A percentile compares a stretch with the other conserved stretches of the same genome.
Conservation (phyloP, 1,139 yeast species). For the Candida dubliniensis region DNA sequence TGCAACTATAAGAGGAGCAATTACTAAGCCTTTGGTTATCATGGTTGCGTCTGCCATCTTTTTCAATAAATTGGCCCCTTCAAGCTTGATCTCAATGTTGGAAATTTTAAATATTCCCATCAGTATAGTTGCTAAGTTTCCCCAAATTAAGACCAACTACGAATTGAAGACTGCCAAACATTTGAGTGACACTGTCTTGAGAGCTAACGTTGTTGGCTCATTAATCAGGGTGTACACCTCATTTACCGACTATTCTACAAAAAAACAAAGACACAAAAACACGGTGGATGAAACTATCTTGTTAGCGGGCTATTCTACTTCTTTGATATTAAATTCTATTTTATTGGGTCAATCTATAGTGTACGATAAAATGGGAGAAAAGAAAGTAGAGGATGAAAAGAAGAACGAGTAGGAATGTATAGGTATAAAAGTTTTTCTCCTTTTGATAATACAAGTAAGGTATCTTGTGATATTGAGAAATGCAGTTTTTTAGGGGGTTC, state of each 20-base stretch:
- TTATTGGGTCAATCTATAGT: constrained; percentile 35
- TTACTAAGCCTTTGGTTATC: constrained; percentile 28
- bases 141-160: constrained; percentile 53
- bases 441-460: no score
- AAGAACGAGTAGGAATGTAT: constrained; percentile 6
- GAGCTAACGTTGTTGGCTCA: constrained; percentile 57
- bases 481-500: no score
- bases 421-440: neutral
- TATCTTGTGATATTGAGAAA: no score
- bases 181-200: constrained; percentile 52
- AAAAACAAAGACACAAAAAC: constrained; percentile 18
- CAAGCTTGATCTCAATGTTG: constrained; percentile 31
- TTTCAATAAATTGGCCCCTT: constrained; percentile 36
- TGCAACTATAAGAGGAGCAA: constrained; percentile 19
- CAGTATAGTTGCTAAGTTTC: constrained; percentile 51
- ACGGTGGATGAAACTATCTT: constrained; percentile 28
- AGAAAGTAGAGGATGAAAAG: constrained; percentile 7
- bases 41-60: constrained; percentile 31
- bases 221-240: constrained; percentile 60
- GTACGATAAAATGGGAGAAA: constrained; percentile 22
- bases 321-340: constrained; percentile 32
- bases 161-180: constrained; percentile 53
- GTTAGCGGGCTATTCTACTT: constrained; percentile 37
- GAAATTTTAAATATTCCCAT: constrained; percentile 57
- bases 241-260: constrained; percentile 30